Base-by-base conservation (phyloP, 495 filamentous ascomycete species). In the Penicillium pancosmium region DNA sequence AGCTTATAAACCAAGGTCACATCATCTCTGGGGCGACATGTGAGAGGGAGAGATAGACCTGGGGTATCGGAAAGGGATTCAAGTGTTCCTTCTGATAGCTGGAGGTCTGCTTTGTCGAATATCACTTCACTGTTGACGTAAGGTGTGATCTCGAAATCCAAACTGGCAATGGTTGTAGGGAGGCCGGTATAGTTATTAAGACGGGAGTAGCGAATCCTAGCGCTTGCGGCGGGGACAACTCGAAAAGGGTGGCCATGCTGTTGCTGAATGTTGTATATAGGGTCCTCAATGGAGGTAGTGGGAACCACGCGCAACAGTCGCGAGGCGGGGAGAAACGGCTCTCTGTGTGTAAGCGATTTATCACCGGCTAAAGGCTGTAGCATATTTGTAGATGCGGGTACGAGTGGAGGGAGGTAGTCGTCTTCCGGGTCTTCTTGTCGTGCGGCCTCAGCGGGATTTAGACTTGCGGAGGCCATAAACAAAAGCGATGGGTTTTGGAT, bases 71-170 rank as follows among this genome's bases (percentile, higher is more conserved):
- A 88, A n/a, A 92, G 76, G 58, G 86, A 80, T 57, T 89, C 86
- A 10, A 91, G 85, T 7, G 72, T 80, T 49, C 91, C 92, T 21
- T 87, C 86, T 46, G 80, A 80, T 12, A 95, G 68, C 7, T 73
- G 64, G 52, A 95, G 77, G n/a, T 83, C 71, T 48, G 92, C 86
- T 50, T 83, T 82, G 52, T 88, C 78, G 33, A 98, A 83, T 7
- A 73, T 68, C 48, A 92, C 84, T 67, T 89, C 85, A 63, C 85
- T 91, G 38, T 85, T 84, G 50, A 91, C 83, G 60, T 91, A 92
- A 19, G 91, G 87, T 0, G 91, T 93, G 54, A 95, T 88, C 71
- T 97, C 93, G 51, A 96, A 78, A 70, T 96, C 92, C 16, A 97
- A 79, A 50, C 89, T 88, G 19, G 93, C 92, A 47, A 95, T 82